Base-by-base conservation (phyloP, 1,284 basidiomycete species). In the Puccinia triticina region DNA sequence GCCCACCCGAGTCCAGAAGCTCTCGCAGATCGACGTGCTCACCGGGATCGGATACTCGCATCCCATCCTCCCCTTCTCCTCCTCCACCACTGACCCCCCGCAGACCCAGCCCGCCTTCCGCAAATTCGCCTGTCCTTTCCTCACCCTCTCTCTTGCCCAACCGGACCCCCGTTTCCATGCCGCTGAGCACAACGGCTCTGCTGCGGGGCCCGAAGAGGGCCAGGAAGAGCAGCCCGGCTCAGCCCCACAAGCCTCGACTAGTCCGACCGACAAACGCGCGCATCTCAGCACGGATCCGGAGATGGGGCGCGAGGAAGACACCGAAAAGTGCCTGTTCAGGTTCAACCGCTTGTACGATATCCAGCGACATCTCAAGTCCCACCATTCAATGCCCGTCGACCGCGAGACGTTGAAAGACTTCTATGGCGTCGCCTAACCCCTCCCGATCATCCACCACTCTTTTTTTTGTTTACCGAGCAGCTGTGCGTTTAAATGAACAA, bases 261-360 rank as follows among this genome's bases (percentile, higher is more conserved):
- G 18, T 16, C 48, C 48, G 5, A 50, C 5, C 48, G 48, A 50
- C 14, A 50, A 50, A 21, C 8, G 2, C 16, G 16, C 3, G 5
- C 8, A 43, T 43, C 12, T 43, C 40, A 43, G 4, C 12, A 43
- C 4, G 40, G 40, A 29, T 43, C 53, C 32, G 23, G 64, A 40
- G 43, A 59, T 37, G 53, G 57, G 26, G 7, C 40, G 12, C 4
- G 69, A 34, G 26, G 69, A 46, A 46, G 34, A 34, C 10, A 64
- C 2, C 16, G 66, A 78, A 26, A 61, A 40, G 11, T 80, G 77
- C 61, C 46, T 43, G n/a, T 40, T 57, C 71, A 43, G 77, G 55
- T 80, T 72, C 43, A 71, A 72, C 46, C 66, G 77, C 11, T 37
- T 80, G 8, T 80, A 80, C 34, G 77, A 80, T 72, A 64, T 80